Evolutionary conservation across 2,329 filamentous ascomycete genomes (phyloP), one percentile per base, ranked within the genome.

Genomic region (Colletotrichum melonis): DNA sequence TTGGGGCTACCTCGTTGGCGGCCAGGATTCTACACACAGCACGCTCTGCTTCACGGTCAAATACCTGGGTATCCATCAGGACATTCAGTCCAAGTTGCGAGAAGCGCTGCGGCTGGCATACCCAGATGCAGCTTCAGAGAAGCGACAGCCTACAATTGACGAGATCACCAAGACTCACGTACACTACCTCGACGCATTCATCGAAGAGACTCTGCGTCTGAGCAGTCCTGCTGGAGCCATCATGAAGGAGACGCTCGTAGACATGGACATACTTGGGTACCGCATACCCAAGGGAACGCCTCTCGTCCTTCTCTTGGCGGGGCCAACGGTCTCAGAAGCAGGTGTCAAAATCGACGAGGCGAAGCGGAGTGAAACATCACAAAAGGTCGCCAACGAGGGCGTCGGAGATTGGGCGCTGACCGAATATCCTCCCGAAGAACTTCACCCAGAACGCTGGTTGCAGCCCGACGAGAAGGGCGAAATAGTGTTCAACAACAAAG

Each of bases 121-220:
- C 7, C 26, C 75, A 1, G 26, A 67, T 2, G 79, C 80, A 1
- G 9, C 35, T 5, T 46, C 64, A 0, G 76, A 78, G 46, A 38
- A 54, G 16, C 78, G 79, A 3, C 26, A 58, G 4, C 80, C 79
- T 0, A 78, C 73, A 1, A 57, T 68, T 6, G 35, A 67, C 0
- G 80, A 82, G 73, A 70, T 82, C 30, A 42, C 64, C 52, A 22
- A 68, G 22, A 62, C 75, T 4, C 69, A 67, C 4, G 63, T 78
- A 0, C 78, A 78, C 2, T 82, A 80, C 63, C 76, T 81, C 22
- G 80, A 82, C n/a, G 81, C 80, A 5, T 65, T 79, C 16, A 74
- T 81, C 4, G 79, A 81, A 55, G 81, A 84, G 72, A 76, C 77
- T 3, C 73, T 81, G 3, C 80, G 82, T 5, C 22, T 67, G 14